A percentile compares a stretch with the other conserved stretches of the same genome.
Evolutionary conservation across 208 protist genomes (phyloP).

Genomic region (Tritrichomonas musculus): DNA sequence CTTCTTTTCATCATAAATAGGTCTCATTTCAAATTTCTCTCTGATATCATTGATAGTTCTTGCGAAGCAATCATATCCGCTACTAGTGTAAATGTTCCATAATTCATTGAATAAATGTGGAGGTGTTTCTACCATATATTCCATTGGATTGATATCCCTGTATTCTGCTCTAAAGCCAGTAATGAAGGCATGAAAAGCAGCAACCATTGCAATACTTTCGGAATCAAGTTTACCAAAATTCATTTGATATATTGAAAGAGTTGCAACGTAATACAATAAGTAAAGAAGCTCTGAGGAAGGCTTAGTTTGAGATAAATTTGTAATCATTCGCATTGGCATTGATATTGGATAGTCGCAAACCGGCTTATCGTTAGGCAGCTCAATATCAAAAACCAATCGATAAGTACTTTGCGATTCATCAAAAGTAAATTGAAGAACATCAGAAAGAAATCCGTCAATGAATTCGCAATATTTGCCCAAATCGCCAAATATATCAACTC

Average conservation of each 20-base stretch:
- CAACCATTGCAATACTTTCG: background rate
- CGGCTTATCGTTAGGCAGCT: background rate
- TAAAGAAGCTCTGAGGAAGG: background rate
- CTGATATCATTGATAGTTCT: no score
- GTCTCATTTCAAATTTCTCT: no score
- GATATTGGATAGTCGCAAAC: background rate
- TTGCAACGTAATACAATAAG: background rate
- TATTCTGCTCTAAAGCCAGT: background rate
- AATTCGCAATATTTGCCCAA: background rate
- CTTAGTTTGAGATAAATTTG: background rate
- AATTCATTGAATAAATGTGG: background rate
- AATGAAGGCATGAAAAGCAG: background rate
- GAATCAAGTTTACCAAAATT: background rate
- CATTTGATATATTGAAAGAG: background rate
- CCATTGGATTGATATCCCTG: background rate
- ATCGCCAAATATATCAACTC: background rate
- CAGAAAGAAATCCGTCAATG: background rate
- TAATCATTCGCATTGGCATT: background rate
- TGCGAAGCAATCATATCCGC: no score
- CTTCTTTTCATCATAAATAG: no score
- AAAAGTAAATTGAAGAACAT: background rate
- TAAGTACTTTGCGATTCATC: background rate
- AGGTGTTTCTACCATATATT: background rate
- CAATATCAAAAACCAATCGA: background rate
- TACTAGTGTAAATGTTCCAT: background rate